Conservation (phyloP, 2,329 filamentous ascomycete species). For the Tricladium varicosporioides region DNA sequence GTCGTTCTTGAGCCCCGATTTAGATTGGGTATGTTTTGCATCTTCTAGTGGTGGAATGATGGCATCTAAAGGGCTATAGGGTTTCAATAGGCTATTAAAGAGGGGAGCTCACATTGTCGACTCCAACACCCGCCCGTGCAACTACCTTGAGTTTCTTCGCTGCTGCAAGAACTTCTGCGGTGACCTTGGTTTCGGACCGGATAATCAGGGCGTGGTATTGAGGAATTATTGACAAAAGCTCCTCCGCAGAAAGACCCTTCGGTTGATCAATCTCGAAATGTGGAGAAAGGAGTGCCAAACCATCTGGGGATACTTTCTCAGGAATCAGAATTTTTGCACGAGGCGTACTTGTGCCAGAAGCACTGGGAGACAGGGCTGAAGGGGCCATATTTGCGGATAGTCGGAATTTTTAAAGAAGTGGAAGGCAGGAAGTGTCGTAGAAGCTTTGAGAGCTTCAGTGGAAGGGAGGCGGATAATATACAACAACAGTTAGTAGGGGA, state of each 20-base stretch:
- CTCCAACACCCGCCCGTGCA: slow-evolving; percentile 72
- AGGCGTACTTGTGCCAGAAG: background rate
- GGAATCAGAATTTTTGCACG: slow-evolving; percentile 61
- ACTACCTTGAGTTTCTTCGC: slow-evolving; percentile 73
- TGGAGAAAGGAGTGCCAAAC: slow-evolving; percentile 64
- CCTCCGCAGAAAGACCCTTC: slow-evolving; percentile 57
- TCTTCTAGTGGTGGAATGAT: too few relatives aligned
- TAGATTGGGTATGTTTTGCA: too few relatives aligned
- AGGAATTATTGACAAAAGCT: slow-evolving; percentile 66
- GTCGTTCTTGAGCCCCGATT: too few relatives aligned
- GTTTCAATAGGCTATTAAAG: too few relatives aligned
- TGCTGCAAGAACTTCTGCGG: slow-evolving; percentile 61
- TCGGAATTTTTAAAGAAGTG: too few relatives aligned
- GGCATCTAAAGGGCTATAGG: too few relatives aligned
- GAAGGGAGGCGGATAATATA: too few relatives aligned
- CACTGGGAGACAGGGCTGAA: slow-evolving; percentile 18
- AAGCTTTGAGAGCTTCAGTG: too few relatives aligned
- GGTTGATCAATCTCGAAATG: slow-evolving; percentile 69
- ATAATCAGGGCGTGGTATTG: slow-evolving; percentile 76
- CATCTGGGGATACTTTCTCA: slow-evolving; percentile 79
- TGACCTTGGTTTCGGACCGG: slow-evolving; percentile 80
- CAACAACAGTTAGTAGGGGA: too few relatives aligned
- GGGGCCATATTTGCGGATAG: slow-evolving; percentile 22
- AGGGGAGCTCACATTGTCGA: slow-evolving; percentile 64
- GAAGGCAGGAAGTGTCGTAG: too few relatives aligned